phyloP scores from a whole-genome alignment of 2,329 filamentous ascomycete species.

The Macroventuria anomochaeta region DNA sequence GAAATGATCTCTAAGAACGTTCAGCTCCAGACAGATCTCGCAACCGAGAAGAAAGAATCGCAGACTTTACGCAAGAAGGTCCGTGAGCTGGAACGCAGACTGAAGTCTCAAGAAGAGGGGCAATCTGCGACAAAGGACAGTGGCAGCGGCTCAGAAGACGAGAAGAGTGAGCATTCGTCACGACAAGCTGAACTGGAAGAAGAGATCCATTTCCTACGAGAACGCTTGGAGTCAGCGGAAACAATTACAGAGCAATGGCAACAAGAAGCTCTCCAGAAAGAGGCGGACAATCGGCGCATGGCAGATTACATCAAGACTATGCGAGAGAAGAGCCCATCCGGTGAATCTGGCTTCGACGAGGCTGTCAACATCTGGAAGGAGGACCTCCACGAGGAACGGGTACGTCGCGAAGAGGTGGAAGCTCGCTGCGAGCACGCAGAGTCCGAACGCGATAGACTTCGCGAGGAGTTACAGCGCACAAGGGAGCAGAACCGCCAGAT shows the following conservation, averaged over 20 bases:
- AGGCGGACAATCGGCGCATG: conserved; percentile 85
- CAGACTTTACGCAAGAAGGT: conserved; percentile 80
- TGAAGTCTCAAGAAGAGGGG: conserved; percentile 65
- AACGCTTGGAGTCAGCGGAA: conserved; percentile 83
- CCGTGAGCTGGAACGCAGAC: conserved; percentile 83
- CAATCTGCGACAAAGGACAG: conserved; percentile 54
- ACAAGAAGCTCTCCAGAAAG: conserved; percentile 77
- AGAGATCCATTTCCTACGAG: conserved; percentile 82
- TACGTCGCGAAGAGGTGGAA: conserved; percentile 85
- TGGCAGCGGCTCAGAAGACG: conserved; percentile 57
- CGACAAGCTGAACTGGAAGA: conserved; percentile 76
- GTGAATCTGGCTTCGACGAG: conserved; percentile 49
- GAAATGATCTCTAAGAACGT: conserved; percentile 99
- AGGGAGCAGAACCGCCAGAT: conserved; percentile 52
- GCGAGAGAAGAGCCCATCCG: conserved; percentile 53
- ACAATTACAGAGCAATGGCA: conserved; percentile 82
- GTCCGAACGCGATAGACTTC: conserved; percentile 82
- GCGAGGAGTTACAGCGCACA: conserved; percentile 81
- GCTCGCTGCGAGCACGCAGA: conserved; percentile 87
- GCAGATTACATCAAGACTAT: conserved; percentile 78
- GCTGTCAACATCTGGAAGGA: conserved; percentile 87
- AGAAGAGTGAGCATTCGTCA: conserved; percentile 60
- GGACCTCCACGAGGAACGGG: conserved; percentile 88
- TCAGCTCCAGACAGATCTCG: conserved; percentile 87
- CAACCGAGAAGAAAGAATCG: conserved; percentile 89